Evolutionary conservation across 2,329 filamentous ascomycete genomes (phyloP).

Genomic region (Fusarium pseudograminearum): DNA sequence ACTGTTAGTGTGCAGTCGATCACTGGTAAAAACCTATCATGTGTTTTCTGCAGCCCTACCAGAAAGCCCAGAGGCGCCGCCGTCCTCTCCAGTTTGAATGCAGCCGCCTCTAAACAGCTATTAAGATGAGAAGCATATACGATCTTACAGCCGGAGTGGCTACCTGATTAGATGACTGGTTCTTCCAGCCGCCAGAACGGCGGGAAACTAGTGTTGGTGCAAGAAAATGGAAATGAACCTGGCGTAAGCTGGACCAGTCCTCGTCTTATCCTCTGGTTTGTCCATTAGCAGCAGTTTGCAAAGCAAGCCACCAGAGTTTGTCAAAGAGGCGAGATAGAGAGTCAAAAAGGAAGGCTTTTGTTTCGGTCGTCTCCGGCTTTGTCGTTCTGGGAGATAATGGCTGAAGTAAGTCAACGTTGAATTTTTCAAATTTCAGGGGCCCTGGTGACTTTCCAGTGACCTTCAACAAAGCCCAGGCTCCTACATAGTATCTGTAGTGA

Average conservation of each 20-base stretch:
- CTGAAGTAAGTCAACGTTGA: constrained; percentile 5
- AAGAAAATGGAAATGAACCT: constrained; percentile 17
- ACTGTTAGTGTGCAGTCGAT: constrained; percentile 5
- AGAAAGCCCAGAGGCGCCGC: constrained; percentile 12
- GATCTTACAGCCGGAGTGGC: constrained; percentile 14
- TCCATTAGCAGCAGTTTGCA: background rate
- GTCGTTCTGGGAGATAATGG: constrained; percentile 18
- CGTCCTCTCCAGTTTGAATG: constrained; percentile 11
- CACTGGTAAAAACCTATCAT: constrained; percentile 20
- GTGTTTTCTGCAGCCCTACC: constrained; percentile 15
- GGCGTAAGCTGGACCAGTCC: constrained; percentile 10
- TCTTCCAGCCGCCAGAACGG: constrained; percentile 26
- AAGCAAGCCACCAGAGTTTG: background rate
- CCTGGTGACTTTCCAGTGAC: constrained; percentile 13
- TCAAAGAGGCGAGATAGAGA: background rate
- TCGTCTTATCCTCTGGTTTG: constrained; percentile 5
- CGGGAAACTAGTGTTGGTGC: constrained; percentile 24
- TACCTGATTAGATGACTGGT: constrained; percentile 7
- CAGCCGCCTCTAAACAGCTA: constrained; percentile 18
- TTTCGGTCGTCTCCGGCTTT: constrained; percentile 16
- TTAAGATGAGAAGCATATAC: constrained; percentile 5
- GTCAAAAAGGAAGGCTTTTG: background rate
- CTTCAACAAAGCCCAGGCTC: constrained; percentile 7
- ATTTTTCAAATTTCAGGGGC: constrained; percentile 11
- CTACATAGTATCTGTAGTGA: constrained; percentile 5